phyloP scores from a whole-genome alignment of 371 early-diverging fungal genomes.

The Enterocytospora artemiae region DNA sequence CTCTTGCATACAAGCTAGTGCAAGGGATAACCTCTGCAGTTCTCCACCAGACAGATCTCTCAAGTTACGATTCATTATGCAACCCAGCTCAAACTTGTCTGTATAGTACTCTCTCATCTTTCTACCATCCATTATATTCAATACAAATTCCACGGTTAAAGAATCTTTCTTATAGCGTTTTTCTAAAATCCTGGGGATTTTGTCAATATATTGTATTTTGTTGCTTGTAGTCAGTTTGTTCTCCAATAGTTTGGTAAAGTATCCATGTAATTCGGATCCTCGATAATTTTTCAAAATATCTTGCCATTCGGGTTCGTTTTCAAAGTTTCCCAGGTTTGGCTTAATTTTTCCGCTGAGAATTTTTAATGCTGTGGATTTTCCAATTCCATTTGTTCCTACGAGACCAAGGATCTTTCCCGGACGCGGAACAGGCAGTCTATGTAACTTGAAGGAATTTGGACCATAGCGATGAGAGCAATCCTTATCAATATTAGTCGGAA shows the following conservation, averaged over 20 bases:
- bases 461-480: slow-evolving; percentile 93
- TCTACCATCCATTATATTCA: slow-evolving; percentile 66
- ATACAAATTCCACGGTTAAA: slow-evolving; percentile 64
- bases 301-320: slow-evolving; percentile 81
- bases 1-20: slow-evolving; percentile 69
- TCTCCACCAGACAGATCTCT: slow-evolving; percentile 92
- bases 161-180: slow-evolving; percentile 57
- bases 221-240: slow-evolving; percentile 63
- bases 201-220: slow-evolving; percentile 95
- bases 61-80: slow-evolving; percentile 75
- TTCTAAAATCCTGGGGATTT: slow-evolving; percentile 72
- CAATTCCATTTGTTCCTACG: slow-evolving; percentile 98
- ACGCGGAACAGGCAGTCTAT: slow-evolving; percentile 87
- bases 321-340: slow-evolving; percentile 79
- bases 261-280: slow-evolving; percentile 94
- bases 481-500: slow-evolving; percentile 87
- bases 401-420: slow-evolving; percentile 92
- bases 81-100: slow-evolving; percentile 63
- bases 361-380: slow-evolving; percentile 86
- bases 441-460: slow-evolving; percentile 95
- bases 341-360: slow-evolving; percentile 87
- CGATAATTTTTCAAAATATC: slow-evolving; percentile 88
- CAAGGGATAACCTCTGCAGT: slow-evolving; percentile 93
- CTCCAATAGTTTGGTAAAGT: slow-evolving; percentile 86
- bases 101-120: slow-evolving; percentile 62